Evolutionary conservation across 768 basidiomycete genomes (phyloP).

Genomic region (Leccinum sublutescens): DNA sequence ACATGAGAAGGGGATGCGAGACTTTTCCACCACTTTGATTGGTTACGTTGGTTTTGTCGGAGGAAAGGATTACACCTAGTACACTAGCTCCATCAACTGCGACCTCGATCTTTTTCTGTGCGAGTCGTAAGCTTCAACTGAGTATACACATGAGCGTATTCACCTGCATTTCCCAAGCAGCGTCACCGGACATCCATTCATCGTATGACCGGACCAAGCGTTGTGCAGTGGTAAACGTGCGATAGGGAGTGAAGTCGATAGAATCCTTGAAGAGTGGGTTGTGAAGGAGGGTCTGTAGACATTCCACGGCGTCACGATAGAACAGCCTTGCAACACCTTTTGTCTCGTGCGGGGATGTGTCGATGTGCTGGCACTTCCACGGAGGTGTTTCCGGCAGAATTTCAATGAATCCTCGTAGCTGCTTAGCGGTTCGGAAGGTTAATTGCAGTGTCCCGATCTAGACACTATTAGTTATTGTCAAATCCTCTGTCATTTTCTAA

Average conservation of each 20-base stretch:
- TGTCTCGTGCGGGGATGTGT: neutral
- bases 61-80: neutral
- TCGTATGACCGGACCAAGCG: slow-evolving; percentile 7
- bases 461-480: too few species aligned
- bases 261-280: slow-evolving; percentile 5
- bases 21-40: neutral
- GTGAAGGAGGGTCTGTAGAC: neutral
- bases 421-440: too few species aligned
- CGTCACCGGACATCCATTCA: slow-evolving; percentile 26
- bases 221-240: slow-evolving; percentile 11
- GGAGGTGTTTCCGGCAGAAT: neutral
- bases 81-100: neutral
- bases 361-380: neutral
- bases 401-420: too few species aligned
- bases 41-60: neutral
- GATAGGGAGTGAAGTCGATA: slow-evolving; percentile 10
- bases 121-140: neutral
- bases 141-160: neutral
- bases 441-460: too few species aligned
- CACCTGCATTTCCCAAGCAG: slow-evolving; percentile 30
- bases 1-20: too few species aligned
- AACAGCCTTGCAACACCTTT: neutral
- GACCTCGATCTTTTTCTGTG: neutral
- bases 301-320: neutral
- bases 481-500: too few species aligned